Evolutionary conservation across 495 filamentous ascomycete species (phyloP), one percentile per base, ranked within the genome.

Genomic region (Parathielavia hyrcaniae): DNA sequence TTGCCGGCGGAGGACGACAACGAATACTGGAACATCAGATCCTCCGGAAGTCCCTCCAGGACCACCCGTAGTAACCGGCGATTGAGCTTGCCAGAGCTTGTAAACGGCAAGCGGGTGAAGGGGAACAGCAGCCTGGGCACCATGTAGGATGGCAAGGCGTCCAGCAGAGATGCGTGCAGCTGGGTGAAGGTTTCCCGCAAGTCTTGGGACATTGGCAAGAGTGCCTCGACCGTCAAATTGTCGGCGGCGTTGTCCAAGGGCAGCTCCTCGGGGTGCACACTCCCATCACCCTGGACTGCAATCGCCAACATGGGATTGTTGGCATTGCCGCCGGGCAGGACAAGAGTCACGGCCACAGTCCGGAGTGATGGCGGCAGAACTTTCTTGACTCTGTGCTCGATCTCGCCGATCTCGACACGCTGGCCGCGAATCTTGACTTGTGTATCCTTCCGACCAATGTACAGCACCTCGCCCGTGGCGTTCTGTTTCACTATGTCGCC

Each of bases 401-500:
- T 79, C 60, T 84, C 81, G 17, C 69, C 67, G 14, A 73, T 64
- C 53, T 77, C 72, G n/a, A 73, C 69, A 2, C 74, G 64, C 34
- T 73, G 71, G 0, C 73, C 73, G 20, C 71, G 63, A 4, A 77
- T 60, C 62, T 74, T 75, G 63, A 75, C 58, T 35, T 73, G 69
- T 5, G 58, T 69, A 50, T 72, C 67, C 45, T 71, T 67, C 34
- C 67, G 60, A 0, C 63, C 67, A 5, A 85, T 64, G 61, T 80
- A 83, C 19, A 72, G 74, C 11, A 84, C 60, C 11, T 76, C 70
- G 6, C 81, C 80, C 30, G 79, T 78, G 26, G 79, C 76, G 47
- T 75, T 65, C 56, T 84, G 81, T 43, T 77, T 71, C 16, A 80
- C 81, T 49, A 85, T 60, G 58, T 86, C 82, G 6, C 83, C 81